Evolutionary conservation across 768 basidiomycete species (phyloP).

Genomic region (Rhodosporidiobolus sp.): DNA sequence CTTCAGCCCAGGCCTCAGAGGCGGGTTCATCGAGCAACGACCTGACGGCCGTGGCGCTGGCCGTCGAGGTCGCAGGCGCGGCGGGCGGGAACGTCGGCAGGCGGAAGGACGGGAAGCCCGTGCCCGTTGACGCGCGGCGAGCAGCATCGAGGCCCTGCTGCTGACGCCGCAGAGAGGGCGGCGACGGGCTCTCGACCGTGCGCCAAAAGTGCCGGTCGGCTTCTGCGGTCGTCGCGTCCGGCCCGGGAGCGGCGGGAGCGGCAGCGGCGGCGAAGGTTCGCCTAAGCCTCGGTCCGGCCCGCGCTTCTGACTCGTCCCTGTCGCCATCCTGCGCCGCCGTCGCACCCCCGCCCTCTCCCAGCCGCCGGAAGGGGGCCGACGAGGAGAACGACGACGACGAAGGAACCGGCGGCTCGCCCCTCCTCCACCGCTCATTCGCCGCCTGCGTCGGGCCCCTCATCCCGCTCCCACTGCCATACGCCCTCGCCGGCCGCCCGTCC

Average conservation of each 20-base stretch:
- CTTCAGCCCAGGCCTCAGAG: too few relatives aligned
- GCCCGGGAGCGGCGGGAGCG: too few relatives aligned
- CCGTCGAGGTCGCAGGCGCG: neutral
- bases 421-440: conserved; percentile 29
- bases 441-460: conserved; percentile 20
- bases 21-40: too few relatives aligned
- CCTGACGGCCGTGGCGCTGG: too few relatives aligned
- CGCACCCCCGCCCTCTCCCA: too few relatives aligned
- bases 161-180: too few relatives aligned
- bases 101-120: neutral
- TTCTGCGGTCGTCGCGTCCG: neutral
- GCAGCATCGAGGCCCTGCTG: too few relatives aligned
- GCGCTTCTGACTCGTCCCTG: neutral
- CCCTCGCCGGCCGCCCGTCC: neutral
- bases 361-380: neutral
- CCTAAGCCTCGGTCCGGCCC: neutral
- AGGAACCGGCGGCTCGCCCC: neutral
- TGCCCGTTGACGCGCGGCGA: neutral
- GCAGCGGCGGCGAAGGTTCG: too few relatives aligned
- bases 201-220: neutral
- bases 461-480: neutral
- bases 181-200: neutral
- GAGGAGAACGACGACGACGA: neutral
- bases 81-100: neutral
- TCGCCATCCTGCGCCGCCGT: neutral